Evolutionary conservation across 148 eudicot genomes (phyloP).

Genomic region (Fagopyrum tataricum): DNA sequence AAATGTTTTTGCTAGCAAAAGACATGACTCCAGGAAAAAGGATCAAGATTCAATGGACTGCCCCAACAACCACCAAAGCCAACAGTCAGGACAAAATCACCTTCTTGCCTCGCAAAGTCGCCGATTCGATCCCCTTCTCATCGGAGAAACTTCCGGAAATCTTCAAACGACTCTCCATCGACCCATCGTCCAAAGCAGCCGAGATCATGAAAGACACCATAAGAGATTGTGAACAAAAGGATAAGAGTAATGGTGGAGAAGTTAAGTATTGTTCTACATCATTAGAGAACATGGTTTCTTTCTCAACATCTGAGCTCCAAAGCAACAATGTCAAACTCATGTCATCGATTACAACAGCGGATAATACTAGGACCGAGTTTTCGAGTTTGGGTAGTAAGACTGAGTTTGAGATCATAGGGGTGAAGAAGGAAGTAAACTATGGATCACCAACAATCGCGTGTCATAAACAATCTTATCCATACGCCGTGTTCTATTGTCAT

Average conservation of each 20-base stretch:
- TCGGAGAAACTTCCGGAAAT: neutral
- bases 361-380: neutral
- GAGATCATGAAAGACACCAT: neutral
- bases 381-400: neutral
- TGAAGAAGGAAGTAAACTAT: neutral
- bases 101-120: conserved; percentile 3
- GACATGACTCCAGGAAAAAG: conserved; percentile 5
- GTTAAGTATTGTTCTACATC: neutral
- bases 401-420: neutral
- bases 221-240: neutral
- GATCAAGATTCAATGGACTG: neutral
- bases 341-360: neutral
- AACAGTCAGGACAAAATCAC: neutral
- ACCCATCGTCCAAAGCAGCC: neutral
- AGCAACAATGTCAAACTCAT: neutral
- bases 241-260: neutral
- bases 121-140: conserved; percentile 4
- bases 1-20: neutral
- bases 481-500: neutral
- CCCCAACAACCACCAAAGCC: neutral
- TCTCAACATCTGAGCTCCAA: neutral
- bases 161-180: neutral
- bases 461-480: neutral
- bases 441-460: neutral
- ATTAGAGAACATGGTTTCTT: conserved; percentile 1